A percentile compares a stretch with the other conserved stretches of the same genome.
Conservation (phyloP, 495 filamentous ascomycete species). For the Lasiosphaeris hirsuta region DNA sequence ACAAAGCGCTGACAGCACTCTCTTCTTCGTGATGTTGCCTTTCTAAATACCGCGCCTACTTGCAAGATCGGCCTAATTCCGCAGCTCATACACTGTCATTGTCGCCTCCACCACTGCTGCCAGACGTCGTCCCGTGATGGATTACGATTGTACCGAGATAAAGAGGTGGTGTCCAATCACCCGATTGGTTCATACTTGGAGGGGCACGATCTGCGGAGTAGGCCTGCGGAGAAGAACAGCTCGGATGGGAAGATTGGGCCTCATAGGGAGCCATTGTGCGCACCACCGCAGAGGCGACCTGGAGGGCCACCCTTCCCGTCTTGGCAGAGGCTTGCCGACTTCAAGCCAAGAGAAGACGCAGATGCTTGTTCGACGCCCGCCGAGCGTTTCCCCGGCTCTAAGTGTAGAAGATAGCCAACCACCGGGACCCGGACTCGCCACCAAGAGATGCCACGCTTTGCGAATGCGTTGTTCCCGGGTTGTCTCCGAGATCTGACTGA, state of each 20-base stretch:
- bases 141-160: too few relatives aligned
- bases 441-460: not conserved
- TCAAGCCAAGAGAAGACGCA: constrained; percentile 1
- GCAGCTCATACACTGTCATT: not conserved
- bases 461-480: constrained; percentile 1
- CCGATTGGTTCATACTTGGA: too few relatives aligned
- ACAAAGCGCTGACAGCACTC: too few relatives aligned
- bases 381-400: not conserved
- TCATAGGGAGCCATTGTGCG: constrained; percentile 3
- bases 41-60: too few relatives aligned
- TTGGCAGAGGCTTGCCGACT: constrained; percentile 21
- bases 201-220: too few relatives aligned
- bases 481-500: not conserved
- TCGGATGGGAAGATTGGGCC: not conserved
- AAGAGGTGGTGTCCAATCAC: too few relatives aligned
- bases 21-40: too few relatives aligned
- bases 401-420: not conserved
- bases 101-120: too few relatives aligned
- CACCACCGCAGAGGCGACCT: not conserved
- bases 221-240: not conserved
- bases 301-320: constrained; percentile 19
- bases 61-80: too few relatives aligned
- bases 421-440: not conserved
- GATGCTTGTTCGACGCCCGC: constrained; percentile 1
- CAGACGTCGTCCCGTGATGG: too few relatives aligned